A percentile compares a stretch with the other conserved stretches of the same genome.
These are phyloP conservation scores for Fereydounia khargensis DNA, from an alignment of 1,284 basidiomycete genomes.

Conservation along the genomic window DNA sequence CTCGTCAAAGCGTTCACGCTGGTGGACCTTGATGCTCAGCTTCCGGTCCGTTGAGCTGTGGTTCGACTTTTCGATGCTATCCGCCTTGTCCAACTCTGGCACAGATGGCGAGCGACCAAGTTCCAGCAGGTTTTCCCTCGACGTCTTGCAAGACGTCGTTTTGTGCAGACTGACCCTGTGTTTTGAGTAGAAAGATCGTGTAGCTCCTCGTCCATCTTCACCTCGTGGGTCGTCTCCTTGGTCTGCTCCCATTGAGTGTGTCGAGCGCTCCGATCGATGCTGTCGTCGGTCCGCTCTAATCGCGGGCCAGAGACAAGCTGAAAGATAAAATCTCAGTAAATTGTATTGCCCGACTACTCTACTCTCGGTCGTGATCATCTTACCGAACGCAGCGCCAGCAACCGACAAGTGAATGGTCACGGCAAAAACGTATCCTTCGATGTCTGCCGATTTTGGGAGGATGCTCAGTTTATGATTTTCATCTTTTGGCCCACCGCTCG, in stretches of 20 bases:
- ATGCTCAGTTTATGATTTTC: too few relatives aligned
- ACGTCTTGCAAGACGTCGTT: not conserved
- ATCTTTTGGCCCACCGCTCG: too few relatives aligned
- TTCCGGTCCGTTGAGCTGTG: too few relatives aligned
- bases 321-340: not conserved
- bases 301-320: conserved; percentile 17
- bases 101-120: too few relatives aligned
- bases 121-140: not conserved
- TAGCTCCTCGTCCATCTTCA: too few relatives aligned
- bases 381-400: conserved; percentile 12
- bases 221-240: too few relatives aligned
- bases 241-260: not conserved
- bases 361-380: not conserved
- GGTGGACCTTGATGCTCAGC: too few relatives aligned
- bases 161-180: not conserved
- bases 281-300: conserved; percentile 8
- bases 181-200: too few relatives aligned
- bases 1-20: too few relatives aligned
- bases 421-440: conserved; percentile 18
- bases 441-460: too few relatives aligned
- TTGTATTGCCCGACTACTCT: not conserved
- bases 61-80: too few relatives aligned
- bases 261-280: not conserved
- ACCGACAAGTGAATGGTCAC: conserved; percentile 5
- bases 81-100: too few relatives aligned